Base-by-base conservation (phyloP, 1,139 yeast genomes). In the Taphrina deformans region DNA sequence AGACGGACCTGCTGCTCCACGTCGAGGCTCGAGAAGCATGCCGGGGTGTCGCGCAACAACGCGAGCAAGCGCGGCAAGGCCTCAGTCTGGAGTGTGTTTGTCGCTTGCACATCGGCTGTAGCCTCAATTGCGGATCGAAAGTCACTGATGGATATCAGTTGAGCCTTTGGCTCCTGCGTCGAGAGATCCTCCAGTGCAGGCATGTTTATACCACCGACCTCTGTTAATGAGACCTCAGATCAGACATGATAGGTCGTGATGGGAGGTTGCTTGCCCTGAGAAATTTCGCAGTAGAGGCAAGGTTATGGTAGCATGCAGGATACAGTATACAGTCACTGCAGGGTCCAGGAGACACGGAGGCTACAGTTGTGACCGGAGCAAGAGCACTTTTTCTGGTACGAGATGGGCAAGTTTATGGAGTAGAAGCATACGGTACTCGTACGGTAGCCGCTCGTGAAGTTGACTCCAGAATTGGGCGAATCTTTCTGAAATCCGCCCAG, bases 1-100 rank as follows among this genome's bases (percentile, higher is more conserved):
- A 59, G 12, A 5, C 55, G 55, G 3, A 50, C 56, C 21, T 52
- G 55, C 48, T 59, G 55, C 18, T 18, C 48, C 9, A 38, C 27
- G 12, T 29, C 48, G 18, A 27, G 26, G 14, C 45, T 16, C 21
- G 31, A 10, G 48, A 31, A 24, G 18, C 23, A 35, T 5, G 46
- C 45, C 3, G 31, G 21, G n/a, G 58, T 53, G 14, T 53, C 58
- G n/a, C 38, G 45, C 33, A 53, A 24, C 48, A 53, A 33, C 23
- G 12, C 21, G 12, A 38, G n/a, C 16, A 53, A 31, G 18, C 9
- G 48, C 16, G 58, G 58, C 18, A 53, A n/a, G 21, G 41, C 45
- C 9, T 35, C 58, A 1, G 16, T 9, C 48, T 53, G 58, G 4
- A 53, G 48, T 7, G 35, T 26, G 23, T 53, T 41, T 6, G 48